Evolutionary conservation across 2,329 filamentous ascomycete genomes (phyloP), one percentile per base, ranked within the genome.

Genomic region (Arachnomyces sp.): DNA sequence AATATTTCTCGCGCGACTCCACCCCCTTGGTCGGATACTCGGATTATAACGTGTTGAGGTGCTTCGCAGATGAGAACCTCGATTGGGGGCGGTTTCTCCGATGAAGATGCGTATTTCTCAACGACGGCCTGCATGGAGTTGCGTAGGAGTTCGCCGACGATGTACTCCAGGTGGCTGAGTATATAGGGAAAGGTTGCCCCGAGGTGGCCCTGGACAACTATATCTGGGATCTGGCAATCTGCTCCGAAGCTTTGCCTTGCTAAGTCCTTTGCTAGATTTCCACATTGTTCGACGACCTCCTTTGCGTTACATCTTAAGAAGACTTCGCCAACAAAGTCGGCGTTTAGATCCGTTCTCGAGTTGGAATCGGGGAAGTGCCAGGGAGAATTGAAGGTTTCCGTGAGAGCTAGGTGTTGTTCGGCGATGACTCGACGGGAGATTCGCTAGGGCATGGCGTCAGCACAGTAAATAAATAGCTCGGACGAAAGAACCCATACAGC

Each of bases 361-460:
- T 82, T 82, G 2, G 84, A 80, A 46, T 87, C 79, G 0, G 87
- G 84, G 42, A 88, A 90, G 68, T 94, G 89, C 78, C 85, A 89
- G 2, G 85, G 82, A 0, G 85, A 84, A 60, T 92, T 82, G 68
- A 89, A 96, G 1, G 89, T 95, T 51, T 96, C 89, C 3, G 89
- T 94, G 13, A 98, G 74, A 7, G 92, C 88, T 29, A 98, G 78
- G 58, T 98, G 92, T 56, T 98, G 92, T 64, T 98, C 92, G 28
- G 92, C 92, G 57, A 98, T 98, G 49, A 96, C 92, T 46, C 93
- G 80, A 44, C 92, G 81, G 33, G 89, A 95, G 51, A 98, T 98
- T 44, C 92, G 79, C 84, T 92, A 50, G 12, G 4, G 6, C 5
- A 49, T 31, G 43, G 30, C 32, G 35, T 48, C 28, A 53, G 46